Conservation (phyloP, 2,329 filamentous ascomycete species). For the Aspergillus sojae region DNA sequence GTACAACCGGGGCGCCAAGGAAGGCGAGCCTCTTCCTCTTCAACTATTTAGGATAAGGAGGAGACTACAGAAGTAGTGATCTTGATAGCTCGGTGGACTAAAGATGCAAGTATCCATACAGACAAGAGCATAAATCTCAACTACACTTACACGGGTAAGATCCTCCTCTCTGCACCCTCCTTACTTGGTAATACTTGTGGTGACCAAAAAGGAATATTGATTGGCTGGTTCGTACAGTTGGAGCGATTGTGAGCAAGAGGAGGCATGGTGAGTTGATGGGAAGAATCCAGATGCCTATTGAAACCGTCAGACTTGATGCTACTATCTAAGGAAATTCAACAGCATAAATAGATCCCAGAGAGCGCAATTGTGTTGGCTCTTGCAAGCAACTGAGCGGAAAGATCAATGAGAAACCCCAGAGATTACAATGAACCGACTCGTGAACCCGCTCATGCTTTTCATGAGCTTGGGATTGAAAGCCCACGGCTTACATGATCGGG, state of each 20-base stretch:
- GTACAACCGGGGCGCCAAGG: conserved; percentile 10
- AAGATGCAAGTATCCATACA: background rate
- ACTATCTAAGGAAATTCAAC: background rate
- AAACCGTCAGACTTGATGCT: background rate
- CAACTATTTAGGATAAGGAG: background rate
- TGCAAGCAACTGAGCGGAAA: conserved; percentile 7
- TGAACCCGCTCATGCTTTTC: conserved; percentile 4
- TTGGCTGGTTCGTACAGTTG: background rate
- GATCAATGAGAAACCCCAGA: background rate
- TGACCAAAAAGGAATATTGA: background rate
- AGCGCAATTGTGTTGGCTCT: background rate
- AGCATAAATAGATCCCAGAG: conserved; percentile 10
- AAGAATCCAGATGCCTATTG: conserved; percentile 6
- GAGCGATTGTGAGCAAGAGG: background rate
- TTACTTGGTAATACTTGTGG: background rate
- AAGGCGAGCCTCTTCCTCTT: background rate
- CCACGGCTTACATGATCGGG: conserved; percentile 4
- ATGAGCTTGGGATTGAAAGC: conserved; percentile 8
- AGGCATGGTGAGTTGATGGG: background rate
- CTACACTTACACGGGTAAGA: background rate
- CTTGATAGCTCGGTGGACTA: background rate
- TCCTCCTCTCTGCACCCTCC: background rate
- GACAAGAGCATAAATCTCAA: background rate
- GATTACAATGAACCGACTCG: conserved; percentile 7
- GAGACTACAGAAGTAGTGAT: background rate